A percentile compares a stretch with the other conserved stretches of the same genome.
Conservation (phyloP, 768 basidiomycete species). For the Phanerodontia chrysosporium region DNA sequence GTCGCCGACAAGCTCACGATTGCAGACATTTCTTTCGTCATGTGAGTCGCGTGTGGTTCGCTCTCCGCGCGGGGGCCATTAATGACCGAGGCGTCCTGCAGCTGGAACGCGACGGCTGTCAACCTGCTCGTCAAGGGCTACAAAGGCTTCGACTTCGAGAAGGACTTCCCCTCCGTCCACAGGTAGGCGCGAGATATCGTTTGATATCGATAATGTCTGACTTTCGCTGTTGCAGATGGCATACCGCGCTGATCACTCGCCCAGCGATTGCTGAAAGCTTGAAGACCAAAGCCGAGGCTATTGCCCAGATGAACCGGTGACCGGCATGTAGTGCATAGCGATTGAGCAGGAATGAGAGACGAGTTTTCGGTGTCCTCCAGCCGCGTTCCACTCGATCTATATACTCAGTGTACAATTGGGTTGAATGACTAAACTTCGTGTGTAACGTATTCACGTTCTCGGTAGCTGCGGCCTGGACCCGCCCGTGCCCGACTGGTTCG, state of each 20-base stretch:
- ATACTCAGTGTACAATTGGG: too few relatives aligned
- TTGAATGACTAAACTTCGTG: too few relatives aligned
- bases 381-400: too few relatives aligned
- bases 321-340: background rate
- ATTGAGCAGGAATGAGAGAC: background rate
- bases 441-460: too few relatives aligned
- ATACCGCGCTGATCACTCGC: background rate
- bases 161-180: background rate
- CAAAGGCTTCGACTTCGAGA: conserved; percentile 5
- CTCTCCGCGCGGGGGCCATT: too few relatives aligned
- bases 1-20: conserved; percentile 15
- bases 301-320: background rate
- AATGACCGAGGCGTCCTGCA: too few relatives aligned
- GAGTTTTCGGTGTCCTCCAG: too few relatives aligned
- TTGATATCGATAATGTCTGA: background rate
- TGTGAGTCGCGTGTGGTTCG: background rate
- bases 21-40: conserved; percentile 16
- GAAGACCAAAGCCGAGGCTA: background rate
- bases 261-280: background rate
- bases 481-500: too few relatives aligned
- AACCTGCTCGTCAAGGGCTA: background rate
- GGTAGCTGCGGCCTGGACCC: too few relatives aligned
- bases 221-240: background rate
- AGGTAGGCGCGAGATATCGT: background rate
- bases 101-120: conserved; percentile 4